phyloP scores from a whole-genome alignment of 2,329 filamentous ascomycete species.

The Microsporum canis region DNA sequence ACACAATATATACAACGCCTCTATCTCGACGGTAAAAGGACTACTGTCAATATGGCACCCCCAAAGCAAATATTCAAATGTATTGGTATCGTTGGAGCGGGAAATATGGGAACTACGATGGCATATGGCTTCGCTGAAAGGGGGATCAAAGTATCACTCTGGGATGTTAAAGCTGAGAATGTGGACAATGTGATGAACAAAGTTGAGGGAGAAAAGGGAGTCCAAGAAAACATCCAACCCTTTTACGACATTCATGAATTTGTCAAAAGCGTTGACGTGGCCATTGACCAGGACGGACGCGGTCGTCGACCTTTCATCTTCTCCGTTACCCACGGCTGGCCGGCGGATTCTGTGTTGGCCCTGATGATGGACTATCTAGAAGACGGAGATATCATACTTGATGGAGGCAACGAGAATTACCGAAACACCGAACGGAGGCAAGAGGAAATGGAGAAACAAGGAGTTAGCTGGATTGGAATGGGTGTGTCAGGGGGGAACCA shows the following conservation, averaged over 20 bases:
- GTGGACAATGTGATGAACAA: constrained; percentile 23
- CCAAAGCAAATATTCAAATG: constrained; percentile 23
- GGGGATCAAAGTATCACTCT: constrained; percentile 30
- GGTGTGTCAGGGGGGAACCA: constrained; percentile 62
- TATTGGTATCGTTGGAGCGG: constrained; percentile 32
- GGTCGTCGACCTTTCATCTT: constrained; percentile 29
- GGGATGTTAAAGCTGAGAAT: constrained; percentile 27
- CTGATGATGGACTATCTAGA: constrained; percentile 42
- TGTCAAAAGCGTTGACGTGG: constrained; percentile 20
- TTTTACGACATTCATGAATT: constrained; percentile 29
- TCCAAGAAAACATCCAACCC: constrained; percentile 25
- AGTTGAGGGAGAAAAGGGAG: constrained; percentile 16
- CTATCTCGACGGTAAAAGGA: neutral
- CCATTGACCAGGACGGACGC: constrained; percentile 17
- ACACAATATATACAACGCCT: neutral
- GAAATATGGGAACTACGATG: constrained; percentile 36
- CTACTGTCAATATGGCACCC: constrained; percentile 9
- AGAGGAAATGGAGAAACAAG: constrained; percentile 43
- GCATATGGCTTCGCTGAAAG: constrained; percentile 31
- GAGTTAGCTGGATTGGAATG: constrained; percentile 55
- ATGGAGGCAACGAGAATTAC: constrained; percentile 59
- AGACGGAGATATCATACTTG: constrained; percentile 54
- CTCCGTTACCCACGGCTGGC: constrained; percentile 31
- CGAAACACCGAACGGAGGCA: constrained; percentile 53
- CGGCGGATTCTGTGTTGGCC: constrained; percentile 27